Base-by-base conservation (phyloP, 2,329 filamentous ascomycete species). In the Diaporthe aspalathi region DNA sequence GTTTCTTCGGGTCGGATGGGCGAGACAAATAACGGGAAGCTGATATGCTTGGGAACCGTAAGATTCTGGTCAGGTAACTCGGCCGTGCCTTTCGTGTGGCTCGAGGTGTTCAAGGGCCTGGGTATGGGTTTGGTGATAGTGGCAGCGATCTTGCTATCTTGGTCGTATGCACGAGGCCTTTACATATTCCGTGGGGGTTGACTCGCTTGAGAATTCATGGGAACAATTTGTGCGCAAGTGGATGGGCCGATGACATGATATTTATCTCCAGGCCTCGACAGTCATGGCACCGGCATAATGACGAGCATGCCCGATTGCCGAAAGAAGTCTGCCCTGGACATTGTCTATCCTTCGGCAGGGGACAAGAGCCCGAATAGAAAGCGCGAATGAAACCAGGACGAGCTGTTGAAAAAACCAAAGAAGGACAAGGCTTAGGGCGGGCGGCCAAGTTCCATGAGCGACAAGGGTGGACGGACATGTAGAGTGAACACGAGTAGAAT, bases 231-330 rank as follows among this genome's bases (percentile, higher is more conserved):
- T 65, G 60, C 16, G 45, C 29, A 38, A 35, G 60, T 70, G 47
- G 57, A 56, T 71, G 66, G 70, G 66, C 43, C 68, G 38, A 52
- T 40, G 57, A 43, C 29, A 70, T 56, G 56, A 68, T 65, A 65
- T 65, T 65, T 65, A 65, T 65, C 60, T 45, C 50, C 20, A 49
- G 60, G 27, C 60, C 14, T 50, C 60, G 6, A 52, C 32, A 32
- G 43, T 45, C 50, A 70, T 38, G 49, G 47, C 49, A 67, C 49
- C 29, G 60, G 60, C 60, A 50, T 50, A 32, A 69, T 70, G 56
- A 65, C 54, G 67, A 65, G 56, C 49, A 47, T 17, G 27, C 29
- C 56, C 43, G 52, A 53, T 49, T 70, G 67, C 70, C 70, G 70
- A 72, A 52, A 52, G 43, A 43, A 60, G 22, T 43, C 17, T 40